These are phyloP conservation scores for Diaporthe nobilis DNA, from an alignment of 2,329 filamentous ascomycete genomes.

Conservation along the genomic window DNA sequence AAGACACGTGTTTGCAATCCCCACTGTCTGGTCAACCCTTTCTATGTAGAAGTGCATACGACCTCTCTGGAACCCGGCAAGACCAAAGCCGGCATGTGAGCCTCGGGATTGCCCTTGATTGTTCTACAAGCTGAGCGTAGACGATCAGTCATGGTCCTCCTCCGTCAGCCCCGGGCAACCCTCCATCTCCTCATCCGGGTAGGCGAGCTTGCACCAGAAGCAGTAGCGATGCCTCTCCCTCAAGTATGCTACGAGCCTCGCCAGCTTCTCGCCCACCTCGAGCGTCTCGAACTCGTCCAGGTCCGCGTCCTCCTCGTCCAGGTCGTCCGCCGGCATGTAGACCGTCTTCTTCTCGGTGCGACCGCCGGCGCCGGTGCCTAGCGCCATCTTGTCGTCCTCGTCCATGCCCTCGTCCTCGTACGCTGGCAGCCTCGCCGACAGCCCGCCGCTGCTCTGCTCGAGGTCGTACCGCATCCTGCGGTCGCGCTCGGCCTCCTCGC, in stretches of 20 bases:
- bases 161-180: slow-evolving; percentile 91
- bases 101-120: neutral
- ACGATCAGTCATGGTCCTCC: slow-evolving; percentile 77
- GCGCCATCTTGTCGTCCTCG: slow-evolving; percentile 77
- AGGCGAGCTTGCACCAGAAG: slow-evolving; percentile 95
- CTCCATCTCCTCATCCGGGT: slow-evolving; percentile 81
- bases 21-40: neutral
- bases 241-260: slow-evolving; percentile 76
- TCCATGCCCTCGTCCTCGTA: slow-evolving; percentile 78
- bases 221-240: slow-evolving; percentile 84
- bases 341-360: slow-evolving; percentile 58
- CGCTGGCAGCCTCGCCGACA: slow-evolving; percentile 70
- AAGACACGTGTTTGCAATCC: neutral
- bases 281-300: slow-evolving; percentile 84
- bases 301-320: slow-evolving; percentile 85
- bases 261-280: slow-evolving; percentile 75
- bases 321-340: slow-evolving; percentile 74
- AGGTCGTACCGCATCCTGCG: slow-evolving; percentile 75
- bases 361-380: slow-evolving; percentile 65
- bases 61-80: neutral
- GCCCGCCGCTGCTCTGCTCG: slow-evolving; percentile 65
- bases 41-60: neutral
- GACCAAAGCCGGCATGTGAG: no score
- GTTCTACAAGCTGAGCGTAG: neutral
- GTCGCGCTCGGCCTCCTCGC: slow-evolving; percentile 79